A percentile compares a stretch with the other conserved stretches of the same genome.
Conservation (phyloP, 352 stramenopile species). For the Globisporangium nagaii region DNA sequence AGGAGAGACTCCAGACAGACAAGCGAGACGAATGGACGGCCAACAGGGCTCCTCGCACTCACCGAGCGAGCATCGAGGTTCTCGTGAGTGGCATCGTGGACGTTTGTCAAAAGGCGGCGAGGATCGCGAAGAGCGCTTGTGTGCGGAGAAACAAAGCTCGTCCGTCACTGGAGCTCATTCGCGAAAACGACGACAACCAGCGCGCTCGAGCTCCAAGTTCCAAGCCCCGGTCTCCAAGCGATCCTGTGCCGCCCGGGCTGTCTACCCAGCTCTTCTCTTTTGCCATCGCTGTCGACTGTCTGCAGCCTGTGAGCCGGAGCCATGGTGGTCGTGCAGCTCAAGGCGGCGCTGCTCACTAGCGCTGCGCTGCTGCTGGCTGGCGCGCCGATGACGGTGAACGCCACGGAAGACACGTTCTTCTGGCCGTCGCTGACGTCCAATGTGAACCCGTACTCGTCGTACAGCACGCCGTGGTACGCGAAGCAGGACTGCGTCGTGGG, state of each 20-base stretch:
- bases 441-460: neutral
- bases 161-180: neutral
- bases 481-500: constrained; percentile 26
- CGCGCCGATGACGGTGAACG: neutral
- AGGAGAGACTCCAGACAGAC: neutral
- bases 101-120: neutral
- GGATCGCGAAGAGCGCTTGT: neutral
- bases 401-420: constrained; percentile 1
- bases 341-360: neutral
- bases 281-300: neutral
- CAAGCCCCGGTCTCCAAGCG: neutral
- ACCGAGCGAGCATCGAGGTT: neutral
- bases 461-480: neutral
- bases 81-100: neutral
- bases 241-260: too few relatives aligned
- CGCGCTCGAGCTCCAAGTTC: neutral
- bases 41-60: neutral
- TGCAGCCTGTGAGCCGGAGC: neutral
- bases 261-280: too few relatives aligned
- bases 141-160: too few relatives aligned
- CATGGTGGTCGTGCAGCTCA: neutral
- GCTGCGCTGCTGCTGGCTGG: neutral
- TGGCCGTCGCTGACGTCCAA: neutral
- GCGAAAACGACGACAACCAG: neutral
- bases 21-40: neutral